A percentile compares a stretch with the other conserved stretches of the same genome.
Conservation (phyloP, 257 asterid genomes). For the Solanum stenotomum region DNA sequence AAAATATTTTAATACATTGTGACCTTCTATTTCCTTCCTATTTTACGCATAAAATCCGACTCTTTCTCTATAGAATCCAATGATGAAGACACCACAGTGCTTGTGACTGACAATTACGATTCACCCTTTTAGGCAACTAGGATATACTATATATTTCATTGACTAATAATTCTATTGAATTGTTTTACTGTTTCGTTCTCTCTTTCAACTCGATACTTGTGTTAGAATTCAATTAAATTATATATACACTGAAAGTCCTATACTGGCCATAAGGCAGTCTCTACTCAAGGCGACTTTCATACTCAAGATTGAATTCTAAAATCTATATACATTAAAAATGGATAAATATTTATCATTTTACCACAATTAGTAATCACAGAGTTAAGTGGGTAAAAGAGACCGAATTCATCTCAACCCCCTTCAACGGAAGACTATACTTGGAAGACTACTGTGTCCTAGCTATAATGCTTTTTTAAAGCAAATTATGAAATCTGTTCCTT, state of each 20-base stretch:
- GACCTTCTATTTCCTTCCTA: neutral
- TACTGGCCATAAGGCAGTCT: neutral
- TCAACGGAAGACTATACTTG: neutral
- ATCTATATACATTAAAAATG: neutral
- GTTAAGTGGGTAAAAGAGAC: neutral
- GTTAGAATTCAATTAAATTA: neutral
- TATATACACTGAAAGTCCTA: neutral
- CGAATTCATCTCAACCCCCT: accelerated
- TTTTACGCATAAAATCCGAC: neutral
- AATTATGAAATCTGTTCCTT: neutral
- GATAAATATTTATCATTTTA: neutral
- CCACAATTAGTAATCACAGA: accelerated
- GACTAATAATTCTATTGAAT: neutral
- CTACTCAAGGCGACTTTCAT: neutral
- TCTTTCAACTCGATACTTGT: neutral
- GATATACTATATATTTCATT: neutral
- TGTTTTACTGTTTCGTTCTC: neutral
- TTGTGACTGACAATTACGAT: neutral
- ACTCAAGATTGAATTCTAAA: accelerated
- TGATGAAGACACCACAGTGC: neutral
- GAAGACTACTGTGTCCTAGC: neutral
- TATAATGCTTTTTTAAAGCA: neutral
- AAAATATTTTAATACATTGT: neutral
- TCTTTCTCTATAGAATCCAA: neutral
- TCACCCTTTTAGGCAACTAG: neutral